These are phyloP conservation scores for Eimeria sp. DNA, from an alignment of 169 alveolate genomes.

Conservation along the genomic window DNA sequence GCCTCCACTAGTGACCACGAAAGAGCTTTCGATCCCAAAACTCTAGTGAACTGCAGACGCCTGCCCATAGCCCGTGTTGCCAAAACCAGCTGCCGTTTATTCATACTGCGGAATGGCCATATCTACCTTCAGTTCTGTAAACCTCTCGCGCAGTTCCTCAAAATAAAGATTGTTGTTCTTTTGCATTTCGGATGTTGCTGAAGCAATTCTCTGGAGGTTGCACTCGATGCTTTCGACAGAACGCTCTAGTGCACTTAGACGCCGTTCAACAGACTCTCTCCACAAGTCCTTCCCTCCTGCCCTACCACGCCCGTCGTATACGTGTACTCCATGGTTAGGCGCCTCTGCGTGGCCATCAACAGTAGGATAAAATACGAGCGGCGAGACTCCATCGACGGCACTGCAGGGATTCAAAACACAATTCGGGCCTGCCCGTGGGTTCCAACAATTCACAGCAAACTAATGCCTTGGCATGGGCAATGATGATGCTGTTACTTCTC, in stretches of 20 bases:
- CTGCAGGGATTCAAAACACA: background rate
- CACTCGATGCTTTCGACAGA: constrained; percentile 31
- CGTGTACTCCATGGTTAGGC: background rate
- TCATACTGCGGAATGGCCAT: background rate
- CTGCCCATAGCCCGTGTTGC: background rate
- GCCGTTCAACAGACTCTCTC: constrained; percentile 65
- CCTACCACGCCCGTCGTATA: background rate
- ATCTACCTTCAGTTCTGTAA: constrained; percentile 55
- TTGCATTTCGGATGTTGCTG: constrained; percentile 69
- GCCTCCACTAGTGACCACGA: background rate
- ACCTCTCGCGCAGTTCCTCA: constrained; percentile 67
- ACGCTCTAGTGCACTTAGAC: constrained; percentile 44
- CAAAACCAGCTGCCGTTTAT: background rate
- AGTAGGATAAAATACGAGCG: background rate
- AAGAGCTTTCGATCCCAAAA: background rate
- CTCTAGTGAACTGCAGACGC: background rate
- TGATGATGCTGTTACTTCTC: background rate
- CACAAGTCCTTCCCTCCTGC: constrained; percentile 2
- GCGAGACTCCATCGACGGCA: constrained; percentile 1
- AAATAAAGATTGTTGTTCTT: constrained; percentile 23
- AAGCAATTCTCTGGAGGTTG: constrained; percentile 32
- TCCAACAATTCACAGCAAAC: background rate
- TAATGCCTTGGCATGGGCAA: background rate
- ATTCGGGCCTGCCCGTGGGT: background rate
- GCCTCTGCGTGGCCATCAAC: background rate